Conservation (phyloP, 139 green algal species). For the Trebouxia sp. region DNA sequence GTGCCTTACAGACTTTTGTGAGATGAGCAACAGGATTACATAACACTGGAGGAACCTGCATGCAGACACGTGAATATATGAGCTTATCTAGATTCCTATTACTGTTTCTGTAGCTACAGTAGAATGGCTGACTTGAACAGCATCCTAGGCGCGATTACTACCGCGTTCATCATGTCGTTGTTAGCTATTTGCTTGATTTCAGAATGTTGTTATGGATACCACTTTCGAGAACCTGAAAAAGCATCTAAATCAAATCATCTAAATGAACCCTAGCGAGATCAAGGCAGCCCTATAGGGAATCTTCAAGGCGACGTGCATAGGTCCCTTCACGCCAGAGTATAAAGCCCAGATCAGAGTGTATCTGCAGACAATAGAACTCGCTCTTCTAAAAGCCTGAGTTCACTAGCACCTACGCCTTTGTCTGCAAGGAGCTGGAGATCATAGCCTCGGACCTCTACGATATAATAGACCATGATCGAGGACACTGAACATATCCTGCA, state of each 20-base stretch:
- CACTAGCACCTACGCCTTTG: too few species aligned
- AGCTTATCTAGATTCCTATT: not conserved
- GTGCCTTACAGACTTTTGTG: not conserved
- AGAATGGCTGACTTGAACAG: not conserved
- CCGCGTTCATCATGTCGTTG: too few species aligned
- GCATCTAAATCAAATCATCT: not conserved
- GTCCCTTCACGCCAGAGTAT: not conserved
- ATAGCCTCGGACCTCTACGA: too few species aligned
- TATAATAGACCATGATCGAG: too few species aligned
- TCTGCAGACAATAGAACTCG: not conserved
- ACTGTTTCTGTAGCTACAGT: not conserved
- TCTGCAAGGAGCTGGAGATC: too few species aligned
- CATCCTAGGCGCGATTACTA: not conserved
- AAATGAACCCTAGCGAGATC: not conserved
- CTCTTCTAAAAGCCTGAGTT: not conserved
- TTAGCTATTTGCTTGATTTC: not conserved
- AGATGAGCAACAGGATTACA: not conserved
- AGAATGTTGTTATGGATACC: not conserved
- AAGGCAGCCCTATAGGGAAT: not conserved
- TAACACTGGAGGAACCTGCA: not conserved
- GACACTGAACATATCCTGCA: too few species aligned
- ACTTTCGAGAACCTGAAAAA: not conserved
- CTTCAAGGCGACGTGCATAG: not conserved
- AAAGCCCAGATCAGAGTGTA: not conserved
- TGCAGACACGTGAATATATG: not conserved